Evolutionary conservation across 768 basidiomycete species (phyloP).

Genomic region (Suillus subalutaceus): DNA sequence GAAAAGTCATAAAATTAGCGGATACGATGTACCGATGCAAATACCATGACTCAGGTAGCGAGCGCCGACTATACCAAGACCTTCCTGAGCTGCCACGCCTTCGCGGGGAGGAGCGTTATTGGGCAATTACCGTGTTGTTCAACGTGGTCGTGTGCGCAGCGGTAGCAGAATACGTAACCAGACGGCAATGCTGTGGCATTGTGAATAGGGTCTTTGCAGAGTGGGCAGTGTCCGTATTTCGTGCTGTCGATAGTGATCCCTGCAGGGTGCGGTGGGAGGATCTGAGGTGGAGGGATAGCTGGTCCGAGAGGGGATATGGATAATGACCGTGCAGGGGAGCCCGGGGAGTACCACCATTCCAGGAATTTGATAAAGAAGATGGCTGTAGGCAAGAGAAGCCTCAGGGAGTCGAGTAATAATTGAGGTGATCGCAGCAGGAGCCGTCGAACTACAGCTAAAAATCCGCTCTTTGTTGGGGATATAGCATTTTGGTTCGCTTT

Average conservation of each 20-base stretch:
- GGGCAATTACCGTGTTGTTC: conserved; percentile 81
- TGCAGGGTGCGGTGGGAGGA: conserved; percentile 74
- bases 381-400: conserved; percentile 78
- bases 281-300: conserved; percentile 73
- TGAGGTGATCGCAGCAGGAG: conserved; percentile 58
- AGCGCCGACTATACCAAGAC: conserved; percentile 62
- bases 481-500: conserved; percentile 19
- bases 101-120: conserved; percentile 77
- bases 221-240: conserved; percentile 81
- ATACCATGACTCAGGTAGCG: conserved; percentile 1
- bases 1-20: background rate
- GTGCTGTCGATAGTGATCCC: conserved; percentile 64
- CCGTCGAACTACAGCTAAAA: conserved; percentile 47
- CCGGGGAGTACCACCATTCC: conserved; percentile 99
- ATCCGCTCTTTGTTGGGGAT: conserved; percentile 34
- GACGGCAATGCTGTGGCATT: conserved; percentile 92
- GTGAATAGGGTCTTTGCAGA: conserved; percentile 71
- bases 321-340: conserved; percentile 80
- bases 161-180: conserved; percentile 95
- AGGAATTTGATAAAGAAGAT: conserved; percentile 97
- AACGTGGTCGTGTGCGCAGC: conserved; percentile 85
- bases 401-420: conserved; percentile 74
- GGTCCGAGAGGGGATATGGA: conserved; percentile 65
- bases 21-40: background rate
- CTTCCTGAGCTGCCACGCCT: conserved; percentile 84